These are phyloP conservation scores for Sporothrix brasiliensis DNA, from an alignment of 2,329 filamentous ascomycete genomes.

Conservation along the genomic window DNA sequence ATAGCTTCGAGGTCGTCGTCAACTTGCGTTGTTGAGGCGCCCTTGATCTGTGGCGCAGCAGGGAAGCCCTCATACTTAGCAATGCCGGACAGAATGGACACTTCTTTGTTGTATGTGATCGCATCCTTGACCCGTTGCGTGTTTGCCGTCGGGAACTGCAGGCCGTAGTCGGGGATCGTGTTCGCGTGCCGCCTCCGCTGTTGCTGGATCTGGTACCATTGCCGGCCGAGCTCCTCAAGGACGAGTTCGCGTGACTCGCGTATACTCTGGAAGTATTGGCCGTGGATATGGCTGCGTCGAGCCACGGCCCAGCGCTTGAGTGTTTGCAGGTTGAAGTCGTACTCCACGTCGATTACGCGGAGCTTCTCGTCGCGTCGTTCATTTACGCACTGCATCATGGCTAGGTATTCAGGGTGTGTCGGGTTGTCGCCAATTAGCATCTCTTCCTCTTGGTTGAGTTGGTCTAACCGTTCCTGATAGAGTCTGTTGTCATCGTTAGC, in stretches of 20 bases:
- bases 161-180: slow-evolving; percentile 77
- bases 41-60: slow-evolving; percentile 81
- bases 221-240: slow-evolving; percentile 78
- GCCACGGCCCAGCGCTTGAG: slow-evolving; percentile 76
- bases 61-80: slow-evolving; percentile 97
- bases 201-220: slow-evolving; percentile 91
- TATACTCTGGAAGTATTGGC: slow-evolving; percentile 85
- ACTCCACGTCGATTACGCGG: slow-evolving; percentile 71
- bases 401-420: slow-evolving; percentile 89
- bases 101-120: slow-evolving; percentile 90
- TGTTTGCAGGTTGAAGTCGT: slow-evolving; percentile 72
- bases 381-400: slow-evolving; percentile 86
- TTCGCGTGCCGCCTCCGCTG: slow-evolving; percentile 72
- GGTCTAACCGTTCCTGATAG: slow-evolving; percentile 83
- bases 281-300: slow-evolving; percentile 81
- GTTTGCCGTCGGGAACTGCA: slow-evolving; percentile 76
- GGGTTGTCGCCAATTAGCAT: slow-evolving; percentile 62
- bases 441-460: slow-evolving; percentile 71
- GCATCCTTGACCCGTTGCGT: slow-evolving; percentile 81
- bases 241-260: slow-evolving; percentile 80
- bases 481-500: slow-evolving; percentile 57
- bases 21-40: slow-evolving; percentile 71
- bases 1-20: slow-evolving; percentile 89
- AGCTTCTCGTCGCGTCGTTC: slow-evolving; percentile 80
- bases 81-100: slow-evolving; percentile 85